These are phyloP conservation scores for Auricularia heimuer DNA, from an alignment of 768 basidiomycete species.

Conservation along the genomic window DNA sequence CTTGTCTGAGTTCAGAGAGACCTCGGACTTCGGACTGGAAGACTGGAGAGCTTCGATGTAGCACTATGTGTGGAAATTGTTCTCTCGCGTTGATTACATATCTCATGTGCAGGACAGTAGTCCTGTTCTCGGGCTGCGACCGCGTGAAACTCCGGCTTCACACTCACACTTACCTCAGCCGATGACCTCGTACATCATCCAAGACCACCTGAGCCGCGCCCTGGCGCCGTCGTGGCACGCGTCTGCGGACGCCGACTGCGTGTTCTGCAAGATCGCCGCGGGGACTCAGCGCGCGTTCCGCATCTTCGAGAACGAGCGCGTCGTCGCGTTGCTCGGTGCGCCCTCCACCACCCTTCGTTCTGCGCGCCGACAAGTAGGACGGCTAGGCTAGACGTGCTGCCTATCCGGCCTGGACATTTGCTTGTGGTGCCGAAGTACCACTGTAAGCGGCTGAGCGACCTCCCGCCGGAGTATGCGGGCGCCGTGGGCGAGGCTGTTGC, in stretches of 20 bases:
- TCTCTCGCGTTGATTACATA: too few species aligned
- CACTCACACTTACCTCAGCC: background rate
- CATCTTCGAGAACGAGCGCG: slow-evolving; percentile 52
- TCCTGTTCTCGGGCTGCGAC: too few species aligned
- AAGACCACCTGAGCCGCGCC: slow-evolving; percentile 42
- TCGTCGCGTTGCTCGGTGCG: slow-evolving; percentile 56
- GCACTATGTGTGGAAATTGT: too few species aligned
- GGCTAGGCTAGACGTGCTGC: slow-evolving; percentile 46
- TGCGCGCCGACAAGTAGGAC: background rate
- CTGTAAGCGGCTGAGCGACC: slow-evolving; percentile 50
- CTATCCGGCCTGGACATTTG: slow-evolving; percentile 55
- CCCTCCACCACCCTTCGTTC: slow-evolving; percentile 7
- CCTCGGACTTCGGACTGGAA: too few species aligned
- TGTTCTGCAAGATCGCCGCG: slow-evolving; percentile 58
- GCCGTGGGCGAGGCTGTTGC: slow-evolving; percentile 50
- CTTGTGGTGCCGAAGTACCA: slow-evolving; percentile 64
- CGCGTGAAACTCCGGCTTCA: too few species aligned
- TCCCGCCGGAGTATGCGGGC: slow-evolving; percentile 49
- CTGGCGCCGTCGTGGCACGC: slow-evolving; percentile 39
- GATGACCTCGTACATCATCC: slow-evolving; percentile 71
- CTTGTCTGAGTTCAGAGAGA: background rate
- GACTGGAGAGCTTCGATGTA: too few species aligned
- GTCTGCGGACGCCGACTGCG: slow-evolving; percentile 30
- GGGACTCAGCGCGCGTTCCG: slow-evolving; percentile 37
- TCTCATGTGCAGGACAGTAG: too few species aligned